Evolutionary conservation across 768 basidiomycete species (phyloP), one percentile per base, ranked within the genome.

Genomic region (Amanita inopinata): DNA sequence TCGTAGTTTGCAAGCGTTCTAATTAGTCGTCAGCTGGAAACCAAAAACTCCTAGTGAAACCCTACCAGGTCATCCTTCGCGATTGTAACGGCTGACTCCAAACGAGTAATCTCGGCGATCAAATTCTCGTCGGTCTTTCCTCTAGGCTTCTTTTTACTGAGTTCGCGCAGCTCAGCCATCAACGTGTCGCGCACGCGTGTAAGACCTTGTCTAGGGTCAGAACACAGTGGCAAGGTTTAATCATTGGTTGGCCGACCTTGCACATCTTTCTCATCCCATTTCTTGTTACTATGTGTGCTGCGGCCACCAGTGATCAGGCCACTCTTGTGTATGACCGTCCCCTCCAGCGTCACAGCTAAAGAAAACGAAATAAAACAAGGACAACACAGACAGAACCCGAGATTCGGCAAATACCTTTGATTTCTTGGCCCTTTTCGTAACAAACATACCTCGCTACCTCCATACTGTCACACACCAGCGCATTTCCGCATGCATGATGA

Each of bases 271-370:
- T 98, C 94, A 46, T 94, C 89, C 83, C 91, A 97, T 56, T 89
- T 91, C 64, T 87, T 86, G 30, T 71, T 73, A n/a, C 68, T 72
- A 48, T 83, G 81, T 0, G 82, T 74, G 52, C 89, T 88, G 36
- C 78, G 71, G 19, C 96, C 96, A 64, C 96, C 96, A 24, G 96
- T 99, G 56, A 99, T 98, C 35, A 94, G 65, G 47, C 96, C 96
- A 51, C 89, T 92, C 66, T 93, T 93, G 61, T 99, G 96, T 35
- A 99, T 97, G 47, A 99, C 69, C 2, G 93, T 98, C 1, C 96
- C 96, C 33, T 98, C 93, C 32, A 99, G 67, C 0, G 96, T 96
- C 15, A 99, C 96, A 46, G 93, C 96, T 93, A 45, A 4, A 33
- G 19, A 14, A 40, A 42, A 11, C 38, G 34, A 17, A 28, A 35